These are phyloP conservation scores for Venturia asperata DNA, from an alignment of 2,329 filamentous ascomycete species.

Conservation along the genomic window DNA sequence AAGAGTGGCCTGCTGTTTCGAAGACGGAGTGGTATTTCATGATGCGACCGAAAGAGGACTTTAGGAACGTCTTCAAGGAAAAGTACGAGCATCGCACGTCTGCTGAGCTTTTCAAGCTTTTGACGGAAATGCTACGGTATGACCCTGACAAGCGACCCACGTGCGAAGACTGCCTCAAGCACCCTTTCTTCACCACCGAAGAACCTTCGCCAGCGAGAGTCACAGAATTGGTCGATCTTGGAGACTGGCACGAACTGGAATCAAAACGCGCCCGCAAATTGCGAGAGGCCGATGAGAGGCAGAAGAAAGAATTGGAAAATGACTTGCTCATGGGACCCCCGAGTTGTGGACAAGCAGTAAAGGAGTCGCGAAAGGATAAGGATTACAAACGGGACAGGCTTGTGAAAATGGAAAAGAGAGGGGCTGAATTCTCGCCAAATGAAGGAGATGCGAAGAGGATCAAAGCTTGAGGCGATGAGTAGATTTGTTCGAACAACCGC, in stretches of 20 bases:
- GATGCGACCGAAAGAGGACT: conserved; percentile 56
- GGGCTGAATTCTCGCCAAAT: conserved; percentile 8
- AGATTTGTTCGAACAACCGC: neutral
- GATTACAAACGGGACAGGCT: conserved; percentile 13
- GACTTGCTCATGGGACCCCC: conserved; percentile 13
- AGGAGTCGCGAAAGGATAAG: conserved; percentile 14
- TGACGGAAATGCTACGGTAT: conserved; percentile 79
- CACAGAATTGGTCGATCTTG: conserved; percentile 73
- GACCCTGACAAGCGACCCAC: conserved; percentile 78
- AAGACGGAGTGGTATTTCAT: conserved; percentile 84
- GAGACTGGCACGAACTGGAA: conserved; percentile 98
- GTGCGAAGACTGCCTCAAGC: conserved; percentile 74
- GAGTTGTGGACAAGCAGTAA: conserved; percentile 17
- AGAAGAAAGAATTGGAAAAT: conserved; percentile 16
- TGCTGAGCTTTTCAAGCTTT: conserved; percentile 63
- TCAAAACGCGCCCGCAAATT: conserved; percentile 57
- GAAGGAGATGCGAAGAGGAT: conserved; percentile 17
- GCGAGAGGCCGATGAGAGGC: conserved; percentile 16
- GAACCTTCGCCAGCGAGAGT: conserved; percentile 64
- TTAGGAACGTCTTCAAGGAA: conserved; percentile 69
- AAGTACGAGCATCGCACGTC: conserved; percentile 74
- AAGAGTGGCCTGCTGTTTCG: conserved; percentile 81
- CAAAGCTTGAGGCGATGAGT: neutral
- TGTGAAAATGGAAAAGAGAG: conserved; percentile 17
- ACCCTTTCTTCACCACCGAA: conserved; percentile 82